Percentiles rank a stretch among this genome's conserved stretches.
These are phyloP conservation scores for Candida piceae DNA, from an alignment of 805 yeast species.

Conservation along the genomic window DNA sequence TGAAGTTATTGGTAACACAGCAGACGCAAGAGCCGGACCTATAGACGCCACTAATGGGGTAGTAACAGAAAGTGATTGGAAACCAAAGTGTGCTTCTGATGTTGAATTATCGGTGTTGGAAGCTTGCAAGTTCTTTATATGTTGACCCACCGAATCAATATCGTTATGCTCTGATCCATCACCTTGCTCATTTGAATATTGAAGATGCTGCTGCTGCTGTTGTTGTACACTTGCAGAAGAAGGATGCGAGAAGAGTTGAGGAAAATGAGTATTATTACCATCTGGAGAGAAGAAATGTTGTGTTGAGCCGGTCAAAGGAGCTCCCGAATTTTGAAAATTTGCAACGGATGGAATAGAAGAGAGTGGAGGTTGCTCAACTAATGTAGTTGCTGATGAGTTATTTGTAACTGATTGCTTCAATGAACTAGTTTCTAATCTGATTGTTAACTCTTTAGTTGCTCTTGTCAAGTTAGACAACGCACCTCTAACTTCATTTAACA, in stretches of 20 bases:
- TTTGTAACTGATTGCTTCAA: slow-evolving; percentile 30
- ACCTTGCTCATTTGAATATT: no score
- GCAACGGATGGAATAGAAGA: slow-evolving; percentile 33
- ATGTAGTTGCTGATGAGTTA: slow-evolving; percentile 11
- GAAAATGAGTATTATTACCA: not conserved
- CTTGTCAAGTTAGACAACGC: slow-evolving; percentile 77
- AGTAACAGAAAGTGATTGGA: slow-evolving; percentile 23
- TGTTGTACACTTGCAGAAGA: not conserved
- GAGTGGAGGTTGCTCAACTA: slow-evolving; percentile 30
- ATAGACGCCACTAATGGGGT: slow-evolving; percentile 33
- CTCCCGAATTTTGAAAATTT: slow-evolving; percentile 21
- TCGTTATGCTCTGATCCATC: slow-evolving; percentile 1
- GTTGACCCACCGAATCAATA: slow-evolving; percentile 19
- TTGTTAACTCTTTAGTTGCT: slow-evolving; percentile 87
- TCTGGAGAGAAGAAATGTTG: slow-evolving; percentile 10
- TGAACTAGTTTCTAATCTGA: slow-evolving; percentile 67
- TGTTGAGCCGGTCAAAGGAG: slow-evolving; percentile 11
- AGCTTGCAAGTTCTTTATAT: slow-evolving; percentile 18
- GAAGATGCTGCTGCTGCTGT: not conserved
- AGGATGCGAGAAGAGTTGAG: not conserved
- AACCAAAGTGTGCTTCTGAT: slow-evolving; percentile 7
- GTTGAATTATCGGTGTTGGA: slow-evolving; percentile 3
- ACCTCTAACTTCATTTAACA: slow-evolving; percentile 73
- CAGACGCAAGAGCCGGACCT: slow-evolving; percentile 32
- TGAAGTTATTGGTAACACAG: slow-evolving; percentile 28